A percentile compares a stretch with the other conserved stretches of the same genome.
phyloP scores from a whole-genome alignment of 306 rosid species.

The Oxytropis ochrocephala region DNA sequence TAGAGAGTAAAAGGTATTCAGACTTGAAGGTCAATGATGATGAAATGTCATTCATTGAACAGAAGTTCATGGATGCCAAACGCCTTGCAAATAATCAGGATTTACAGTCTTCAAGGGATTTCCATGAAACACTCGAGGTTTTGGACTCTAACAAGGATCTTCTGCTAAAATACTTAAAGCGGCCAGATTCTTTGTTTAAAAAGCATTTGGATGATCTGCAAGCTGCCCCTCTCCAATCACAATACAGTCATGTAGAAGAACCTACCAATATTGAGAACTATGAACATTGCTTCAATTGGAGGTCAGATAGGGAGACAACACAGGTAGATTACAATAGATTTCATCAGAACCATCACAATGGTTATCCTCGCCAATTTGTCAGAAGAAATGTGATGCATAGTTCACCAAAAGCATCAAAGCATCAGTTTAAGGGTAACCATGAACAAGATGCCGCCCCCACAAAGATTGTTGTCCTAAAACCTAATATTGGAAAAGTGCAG shows the following conservation, averaged over 20 bases:
- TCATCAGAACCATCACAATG: conserved; percentile 42
- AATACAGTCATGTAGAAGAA: conserved; percentile 35
- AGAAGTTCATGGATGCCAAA: conserved; percentile 86
- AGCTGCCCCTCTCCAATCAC: conserved; percentile 38
- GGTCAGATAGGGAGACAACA: conserved; percentile 39
- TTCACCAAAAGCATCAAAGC: conserved; percentile 41
- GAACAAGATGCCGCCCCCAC: conserved; percentile 49
- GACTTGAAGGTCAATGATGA: conserved; percentile 49
- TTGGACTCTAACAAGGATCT: conserved; percentile 87
- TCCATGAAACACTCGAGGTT: conserved; percentile 65
- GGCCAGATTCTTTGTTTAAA: conserved; percentile 80
- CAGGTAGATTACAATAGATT: conserved; percentile 32
- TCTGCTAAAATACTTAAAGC: conserved; percentile 67
- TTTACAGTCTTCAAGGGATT: conserved; percentile 72
- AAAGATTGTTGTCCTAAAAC: conserved; percentile 86
- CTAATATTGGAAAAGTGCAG: conserved; percentile 67
- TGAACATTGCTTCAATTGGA: conserved; percentile 37
- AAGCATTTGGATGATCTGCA: conserved; percentile 81
- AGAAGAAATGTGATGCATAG: conserved; percentile 29
- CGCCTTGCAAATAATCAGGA: conserved; percentile 68
- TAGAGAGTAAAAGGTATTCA: conserved; percentile 46
- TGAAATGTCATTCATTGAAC: conserved; percentile 76
- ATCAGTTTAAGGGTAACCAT: conserved; percentile 34
- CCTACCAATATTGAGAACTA: conserved; percentile 34
- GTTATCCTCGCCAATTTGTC: conserved; percentile 37